Base-by-base conservation (phyloP, 1,139 yeast species). In the Arxiozyma heterogenica region DNA sequence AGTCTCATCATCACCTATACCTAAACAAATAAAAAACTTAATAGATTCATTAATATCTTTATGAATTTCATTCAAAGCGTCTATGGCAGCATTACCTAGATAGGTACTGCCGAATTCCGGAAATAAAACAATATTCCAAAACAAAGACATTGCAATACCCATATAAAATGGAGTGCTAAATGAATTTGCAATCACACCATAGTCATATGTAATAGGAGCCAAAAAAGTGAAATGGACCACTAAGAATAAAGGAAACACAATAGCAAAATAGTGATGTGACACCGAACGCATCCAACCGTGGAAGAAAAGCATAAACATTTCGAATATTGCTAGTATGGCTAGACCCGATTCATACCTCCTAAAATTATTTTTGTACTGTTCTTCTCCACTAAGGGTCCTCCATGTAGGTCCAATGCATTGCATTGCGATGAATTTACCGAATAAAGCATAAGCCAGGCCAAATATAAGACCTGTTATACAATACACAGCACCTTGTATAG, bases 91-190 rank as follows among this genome's bases (percentile, higher is more conserved):
- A 45, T 70, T 70, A 41, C 81, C 81, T 15, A 78, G 61, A 57
- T 73, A 75, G 0, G 78, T 71, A 20, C 79, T 73, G 9, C 82
- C 82, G 64, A 76, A 76, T 56, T 78, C 82, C 1, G 82, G 82
- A 57, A 75, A 77, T 12, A 78, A 56, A 1, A 66, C 48, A 47
- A 78, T 54, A 55, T 76, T 77, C 61, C 76, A 72, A 25, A 73
- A 67, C 20, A 76, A 55, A 0, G 78, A 69, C 53, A 76, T 63
- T 0, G 73, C 77, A 51, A 76, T 74, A 17, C 79, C 79, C 17
- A 75, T 47, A 45, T 75, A 70, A 54, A 77, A 71, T 0, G 82
- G 82, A 0, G 71, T 66, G 4, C 75, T 67, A 55, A 68, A 77
- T 11, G 68, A 64, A 42, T 68, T 65, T 7, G 74, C 73, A 20